Evolutionary conservation across 768 basidiomycete species (phyloP).

Genomic region (Lyophyllum atratum): DNA sequence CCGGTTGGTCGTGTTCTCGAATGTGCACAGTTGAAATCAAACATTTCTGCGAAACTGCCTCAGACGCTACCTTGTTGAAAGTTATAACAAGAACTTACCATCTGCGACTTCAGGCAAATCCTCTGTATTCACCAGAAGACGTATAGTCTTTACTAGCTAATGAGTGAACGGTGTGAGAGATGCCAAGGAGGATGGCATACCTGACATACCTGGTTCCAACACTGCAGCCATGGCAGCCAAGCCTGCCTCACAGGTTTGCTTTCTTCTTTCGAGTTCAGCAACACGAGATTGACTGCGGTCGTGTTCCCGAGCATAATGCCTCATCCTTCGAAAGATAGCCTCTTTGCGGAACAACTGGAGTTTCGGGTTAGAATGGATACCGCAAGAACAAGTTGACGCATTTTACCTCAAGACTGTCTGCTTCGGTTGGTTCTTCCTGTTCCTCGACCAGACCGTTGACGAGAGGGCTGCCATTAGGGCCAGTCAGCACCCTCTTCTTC

Average conservation of each 20-base stretch:
- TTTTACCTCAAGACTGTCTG: conserved; percentile 66
- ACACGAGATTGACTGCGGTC: conserved; percentile 64
- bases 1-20: conserved; percentile 35
- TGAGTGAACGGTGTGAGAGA: neutral
- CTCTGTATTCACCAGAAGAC: conserved; percentile 55
- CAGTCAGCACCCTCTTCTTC: conserved; percentile 60
- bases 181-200: conserved; percentile 2
- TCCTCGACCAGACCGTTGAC: conserved; percentile 49
- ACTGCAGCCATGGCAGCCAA: conserved; percentile 74
- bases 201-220: conserved; percentile 71
- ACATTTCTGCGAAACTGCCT: conserved; percentile 37
- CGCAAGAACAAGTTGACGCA: conserved; percentile 15
- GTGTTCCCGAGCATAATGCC: conserved; percentile 76
- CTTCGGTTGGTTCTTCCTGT: conserved; percentile 50
- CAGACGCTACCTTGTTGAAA: conserved; percentile 5
- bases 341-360: conserved; percentile 81
- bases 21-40: conserved; percentile 46
- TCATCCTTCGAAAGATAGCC: conserved; percentile 84
- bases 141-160: conserved; percentile 70
- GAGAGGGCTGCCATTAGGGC: conserved; percentile 51
- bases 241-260: conserved; percentile 67
- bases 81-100: conserved; percentile 41
- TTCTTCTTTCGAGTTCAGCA: conserved; percentile 64
- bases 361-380: conserved; percentile 16
- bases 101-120: conserved; percentile 44